Evolutionary conservation across 805 yeast genomes (phyloP), one percentile per base, ranked within the genome.

Genomic region (Komagataella kurtzmanii): DNA sequence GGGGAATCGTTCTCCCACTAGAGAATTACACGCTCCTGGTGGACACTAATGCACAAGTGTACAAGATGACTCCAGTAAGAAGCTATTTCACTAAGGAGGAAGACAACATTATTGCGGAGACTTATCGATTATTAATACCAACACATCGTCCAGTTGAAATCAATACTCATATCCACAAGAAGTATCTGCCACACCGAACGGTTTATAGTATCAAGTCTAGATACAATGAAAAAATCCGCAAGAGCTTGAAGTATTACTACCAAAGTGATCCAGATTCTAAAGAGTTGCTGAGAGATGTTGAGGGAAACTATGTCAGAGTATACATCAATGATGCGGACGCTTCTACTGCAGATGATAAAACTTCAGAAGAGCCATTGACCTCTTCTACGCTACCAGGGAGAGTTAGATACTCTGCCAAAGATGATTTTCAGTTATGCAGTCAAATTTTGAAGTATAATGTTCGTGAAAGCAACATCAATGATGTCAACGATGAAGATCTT

Each of bases 341-440:
- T 14, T 30, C 40, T 14, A 30, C 40, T 14, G 40, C 40, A 30
- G 40, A 30, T 14, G 40, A 30, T 30, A 30, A 30, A 14, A 14
- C 40, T 1, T 30, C 40, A 30, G 40, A 30, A 14, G 40, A 30
- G 40, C 40, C 40, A 30, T 30, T 30, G 40, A 30, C 40, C 10
- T 30, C 40, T 14, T 30, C 40, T 30, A 30, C 46, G n/a, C 46
- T 19, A 18, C 46, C 46, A 19, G 21, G 64, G 55, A 70, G 71
- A 52, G 67, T 60, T 50, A 73, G 72, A 55, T 82, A 75, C 59
- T 76, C 81, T 0, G 81, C 85, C 0, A 72, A 71, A 17, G 86
- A 82, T 55, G 88, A 82, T 62, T 80, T 73, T 56, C 54, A 61
- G n/a, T 61, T 81, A 53, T 77, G 85, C 53, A 63, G 65, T 19